phyloP scores from a whole-genome alignment of 345 rosid species.

The Atalantia buxifolia region DNA sequence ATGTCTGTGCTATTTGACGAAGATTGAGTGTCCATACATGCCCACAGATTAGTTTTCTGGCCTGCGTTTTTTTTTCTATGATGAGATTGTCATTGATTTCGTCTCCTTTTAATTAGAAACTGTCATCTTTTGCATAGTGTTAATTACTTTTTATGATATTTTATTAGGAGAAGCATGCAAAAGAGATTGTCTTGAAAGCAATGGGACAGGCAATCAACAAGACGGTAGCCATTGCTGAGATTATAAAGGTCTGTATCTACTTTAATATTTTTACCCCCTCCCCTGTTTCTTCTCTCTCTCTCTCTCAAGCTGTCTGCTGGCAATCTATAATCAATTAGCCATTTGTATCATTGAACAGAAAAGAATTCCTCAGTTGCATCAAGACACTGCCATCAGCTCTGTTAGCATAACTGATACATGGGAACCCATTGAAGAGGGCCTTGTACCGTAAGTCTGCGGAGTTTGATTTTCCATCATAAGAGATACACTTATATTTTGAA shows the following conservation, averaged over 20 bases:
- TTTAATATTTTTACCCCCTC: not conserved
- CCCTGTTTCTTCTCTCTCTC: not conserved
- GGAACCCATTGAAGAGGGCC: slow-evolving; percentile 98
- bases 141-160: slow-evolving; percentile 2
- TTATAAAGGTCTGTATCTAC: slow-evolving; percentile 53
- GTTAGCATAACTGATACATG: slow-evolving; percentile 88
- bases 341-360: slow-evolving; percentile 43
- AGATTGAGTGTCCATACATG: not conserved
- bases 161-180: slow-evolving; percentile 58
- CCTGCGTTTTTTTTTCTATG: not conserved
- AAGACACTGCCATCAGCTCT: slow-evolving; percentile 84
- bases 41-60: not conserved
- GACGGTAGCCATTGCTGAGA: slow-evolving; percentile 80
- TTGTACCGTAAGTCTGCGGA: slow-evolving; percentile 59
- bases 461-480: not conserved
- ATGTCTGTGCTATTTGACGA: not conserved
- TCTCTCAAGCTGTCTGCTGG: not conserved
- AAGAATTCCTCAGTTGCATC: slow-evolving; percentile 73
- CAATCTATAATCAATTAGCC: not conserved
- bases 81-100: not conserved
- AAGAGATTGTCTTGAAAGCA: slow-evolving; percentile 81
- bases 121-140: not conserved
- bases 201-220: slow-evolving; percentile 97
- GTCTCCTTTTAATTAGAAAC: not conserved
- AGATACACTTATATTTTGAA: not conserved